Base-by-base conservation (phyloP, 768 basidiomycete species). In the Suillus spraguei region DNA sequence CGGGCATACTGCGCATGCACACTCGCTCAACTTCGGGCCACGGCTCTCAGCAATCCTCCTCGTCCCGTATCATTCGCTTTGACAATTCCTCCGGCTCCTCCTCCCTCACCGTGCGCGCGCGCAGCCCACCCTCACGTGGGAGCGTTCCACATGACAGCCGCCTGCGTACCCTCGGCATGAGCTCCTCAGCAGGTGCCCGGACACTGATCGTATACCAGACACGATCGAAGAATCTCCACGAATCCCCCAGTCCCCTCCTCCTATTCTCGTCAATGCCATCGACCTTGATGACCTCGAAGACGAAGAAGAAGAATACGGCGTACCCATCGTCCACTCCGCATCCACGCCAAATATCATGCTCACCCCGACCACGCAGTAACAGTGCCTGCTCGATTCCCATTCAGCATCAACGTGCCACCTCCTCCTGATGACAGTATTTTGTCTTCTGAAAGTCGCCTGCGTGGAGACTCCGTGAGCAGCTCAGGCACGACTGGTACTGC, bases 381-480 rank as follows among this genome's bases (percentile, higher is more conserved):
- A 41, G 46, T 28, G 6, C 24, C 56, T 11, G 46, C 67, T 65
- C 67, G 72, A 70, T 80, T 90, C 67, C 89, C 90, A n/a, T 90
- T 91, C 74, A 91, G 87, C 67, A 88, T 91, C 68, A 83, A 86
- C 67, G 72, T 78, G 10, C 82, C 85, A n/a, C 87, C 87, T 4
- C 82, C 80, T 16, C 72, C 77, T 14, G 74, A 76, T 42, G 82
- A 81, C 8, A 76, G 76, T 39, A 59, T 72, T 5, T 70, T 75
- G 10, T 66, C 66, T 62, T 60, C 74, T 52, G 85, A 88, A 64
- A 81, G 74, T 53, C 81, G 89, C 36, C 68, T 79, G 55, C 79
- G 91, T 52, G 91, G 91, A 1, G 85, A 89, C 67, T 91, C 90
- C 9, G 74, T 91, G 60, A 90, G 90, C 68, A 92, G 88, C 64